A percentile compares a stretch with the other conserved stretches of the same genome.
phyloP scores from a whole-genome alignment of 306 rosid species.

The Cucurbita argyrosperma region DNA sequence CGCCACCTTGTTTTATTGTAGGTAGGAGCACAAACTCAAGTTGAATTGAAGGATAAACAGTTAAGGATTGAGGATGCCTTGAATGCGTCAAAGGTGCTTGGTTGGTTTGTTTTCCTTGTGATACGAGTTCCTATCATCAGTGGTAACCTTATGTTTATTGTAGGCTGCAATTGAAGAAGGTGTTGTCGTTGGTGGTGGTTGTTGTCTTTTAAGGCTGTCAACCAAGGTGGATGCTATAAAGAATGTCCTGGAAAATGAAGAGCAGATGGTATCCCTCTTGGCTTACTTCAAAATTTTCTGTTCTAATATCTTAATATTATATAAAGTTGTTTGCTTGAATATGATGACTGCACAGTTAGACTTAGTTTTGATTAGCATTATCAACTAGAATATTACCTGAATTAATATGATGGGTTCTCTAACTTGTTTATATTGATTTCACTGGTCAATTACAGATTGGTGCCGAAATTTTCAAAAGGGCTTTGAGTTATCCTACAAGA shows the following conservation, averaged over 20 bases:
- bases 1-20: constrained; percentile 17
- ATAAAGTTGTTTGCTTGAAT: background rate
- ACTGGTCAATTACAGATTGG: constrained; percentile 44
- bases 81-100: constrained; percentile 73
- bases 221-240: constrained; percentile 56
- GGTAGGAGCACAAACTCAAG: constrained; percentile 96
- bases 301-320: background rate
- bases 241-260: constrained; percentile 57
- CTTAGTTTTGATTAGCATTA: background rate
- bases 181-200: constrained; percentile 91
- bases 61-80: constrained; percentile 82
- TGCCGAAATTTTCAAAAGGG: constrained; percentile 79
- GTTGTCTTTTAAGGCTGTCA: constrained; percentile 77
- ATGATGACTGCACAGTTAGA: background rate
- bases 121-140: background rate
- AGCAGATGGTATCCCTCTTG: constrained; percentile 42
- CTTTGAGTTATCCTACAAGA: constrained; percentile 67
- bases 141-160: constrained; percentile 1
- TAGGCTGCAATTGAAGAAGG: constrained; percentile 98
- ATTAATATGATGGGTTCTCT: background rate
- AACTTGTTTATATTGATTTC: background rate
- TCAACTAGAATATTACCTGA: background rate
- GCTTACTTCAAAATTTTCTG: background rate
- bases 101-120: background rate
- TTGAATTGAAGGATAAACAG: constrained; percentile 86